Evolutionary conservation across 2,329 filamentous ascomycete genomes (phyloP), one percentile per base, ranked within the genome.

Genomic region (Beauveria brongniartii): DNA sequence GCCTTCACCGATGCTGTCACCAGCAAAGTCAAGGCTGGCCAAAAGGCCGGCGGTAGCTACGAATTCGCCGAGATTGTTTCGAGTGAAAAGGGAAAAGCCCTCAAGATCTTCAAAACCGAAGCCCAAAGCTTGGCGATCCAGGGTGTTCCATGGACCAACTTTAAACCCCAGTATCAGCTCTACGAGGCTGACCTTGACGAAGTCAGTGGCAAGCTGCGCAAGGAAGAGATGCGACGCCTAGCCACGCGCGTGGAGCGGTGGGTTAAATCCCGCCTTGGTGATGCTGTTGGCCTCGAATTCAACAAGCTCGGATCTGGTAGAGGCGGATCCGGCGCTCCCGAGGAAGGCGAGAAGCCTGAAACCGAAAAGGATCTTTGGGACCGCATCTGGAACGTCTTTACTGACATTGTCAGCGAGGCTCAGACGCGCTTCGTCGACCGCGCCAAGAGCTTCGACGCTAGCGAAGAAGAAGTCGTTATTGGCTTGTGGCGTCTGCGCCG

Each of bases 21-120:
- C n/a, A 77, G 80, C 57, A 89, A 91, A 54, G 92, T 99, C 65
- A 99, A 97, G 75, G 81, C 84, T 28, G 93, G 93, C 2, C 93
- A 97, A 74, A 97, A 96, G 79, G 91, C 92, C 60, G 92, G 92
- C 24, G 89, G 87, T 8, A 82, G 84, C 57, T 97, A 99, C 70
- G 94, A 99, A 71, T 99, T 99, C 74, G 92, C 92, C 24, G 89
- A 95, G 66, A 97, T 97, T 67, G 94, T 99, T 6, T 84, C 86
- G 44, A 81, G 85, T 61, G 90, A 97, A 72, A 96, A 94, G 77
- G 83, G 82, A 68, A 85, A 85, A 71, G 87, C 91, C 0, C 72
- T 96, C 41, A 81, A 86, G 18, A 82, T 83, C 50, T 99, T 95
- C 71, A 86, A 90, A 70, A 80, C 82, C 22, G 89, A 94, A 69